Evolutionary conservation across 2,329 filamentous ascomycete genomes (phyloP).

Genomic region (Claviceps quebecensis): DNA sequence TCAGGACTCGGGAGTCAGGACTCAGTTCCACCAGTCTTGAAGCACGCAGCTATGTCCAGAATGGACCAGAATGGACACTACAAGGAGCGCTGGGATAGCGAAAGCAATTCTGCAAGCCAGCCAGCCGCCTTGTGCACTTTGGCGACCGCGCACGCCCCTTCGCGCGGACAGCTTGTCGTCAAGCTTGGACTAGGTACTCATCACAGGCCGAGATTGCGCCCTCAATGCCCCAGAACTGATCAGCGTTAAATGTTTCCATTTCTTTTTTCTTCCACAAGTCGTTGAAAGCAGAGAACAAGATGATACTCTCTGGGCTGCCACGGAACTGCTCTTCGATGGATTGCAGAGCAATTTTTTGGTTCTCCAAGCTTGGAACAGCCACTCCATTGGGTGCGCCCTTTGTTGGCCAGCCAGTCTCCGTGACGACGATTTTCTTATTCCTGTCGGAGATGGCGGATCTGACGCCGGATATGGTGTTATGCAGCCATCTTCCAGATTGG

Average conservation of each 20-base stretch:
- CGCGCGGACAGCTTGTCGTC: background rate
- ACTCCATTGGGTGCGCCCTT: conserved; percentile 48
- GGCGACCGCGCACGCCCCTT: no score
- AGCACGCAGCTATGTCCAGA: background rate
- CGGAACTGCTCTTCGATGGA: conserved; percentile 49
- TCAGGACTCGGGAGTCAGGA: no score
- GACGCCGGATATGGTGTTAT: conserved; percentile 35
- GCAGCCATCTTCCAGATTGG: conserved; percentile 54
- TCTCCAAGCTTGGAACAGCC: conserved; percentile 53
- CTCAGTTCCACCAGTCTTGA: background rate
- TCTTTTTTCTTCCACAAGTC: conserved; percentile 62
- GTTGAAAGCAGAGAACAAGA: conserved; percentile 71
- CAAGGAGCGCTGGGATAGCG: background rate
- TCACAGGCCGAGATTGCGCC: conserved; percentile 15
- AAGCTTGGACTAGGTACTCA: background rate
- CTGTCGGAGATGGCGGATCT: conserved; percentile 34
- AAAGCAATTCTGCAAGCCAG: background rate
- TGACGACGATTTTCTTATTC: conserved; percentile 60
- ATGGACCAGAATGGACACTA: background rate
- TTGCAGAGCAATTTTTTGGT: conserved; percentile 52
- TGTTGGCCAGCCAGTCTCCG: conserved; percentile 76
- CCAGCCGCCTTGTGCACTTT: no score
- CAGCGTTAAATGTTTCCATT: conserved; percentile 49
- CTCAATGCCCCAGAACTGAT: conserved; percentile 62
- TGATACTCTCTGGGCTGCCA: conserved; percentile 34